These are phyloP conservation scores for Aspergillus sclerotioniger DNA, from an alignment of 495 filamentous ascomycete species.

Conservation along the genomic window DNA sequence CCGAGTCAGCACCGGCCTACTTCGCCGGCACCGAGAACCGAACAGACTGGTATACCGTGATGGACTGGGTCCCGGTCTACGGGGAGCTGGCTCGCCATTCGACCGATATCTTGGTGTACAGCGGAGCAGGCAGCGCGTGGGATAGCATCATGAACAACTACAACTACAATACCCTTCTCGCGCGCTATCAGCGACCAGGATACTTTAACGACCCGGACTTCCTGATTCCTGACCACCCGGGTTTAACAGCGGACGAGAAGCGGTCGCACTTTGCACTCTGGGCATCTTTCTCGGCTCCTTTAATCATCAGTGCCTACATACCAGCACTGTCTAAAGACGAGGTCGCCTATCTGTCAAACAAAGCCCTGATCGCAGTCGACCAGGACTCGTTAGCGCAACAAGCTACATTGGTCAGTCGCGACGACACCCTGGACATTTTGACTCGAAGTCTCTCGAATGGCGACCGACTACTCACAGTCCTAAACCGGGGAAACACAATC, in stretches of 20 bases:
- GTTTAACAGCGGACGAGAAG: constrained; percentile 35
- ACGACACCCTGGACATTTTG: constrained; percentile 31
- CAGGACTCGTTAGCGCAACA: constrained; percentile 42
- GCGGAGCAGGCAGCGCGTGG: constrained; percentile 33
- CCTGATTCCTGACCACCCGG: constrained; percentile 39
- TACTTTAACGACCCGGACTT: constrained; percentile 48
- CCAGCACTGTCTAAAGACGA: constrained; percentile 33
- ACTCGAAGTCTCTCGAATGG: constrained; percentile 31
- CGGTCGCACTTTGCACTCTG: constrained; percentile 43
- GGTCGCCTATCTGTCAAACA: constrained; percentile 32
- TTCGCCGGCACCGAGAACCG: constrained; percentile 30
- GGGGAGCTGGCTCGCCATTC: constrained; percentile 44
- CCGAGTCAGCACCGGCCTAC: constrained; percentile 43
- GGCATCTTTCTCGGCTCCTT: constrained; percentile 37
- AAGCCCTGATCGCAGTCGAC: constrained; percentile 38
- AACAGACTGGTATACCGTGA: constrained; percentile 39
- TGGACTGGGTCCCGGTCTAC: constrained; percentile 37
- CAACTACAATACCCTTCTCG: constrained; percentile 32
- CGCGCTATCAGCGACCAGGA: constrained; percentile 41
- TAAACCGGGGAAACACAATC: constrained; percentile 28
- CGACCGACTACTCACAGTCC: constrained; percentile 30
- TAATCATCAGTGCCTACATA: constrained; percentile 44
- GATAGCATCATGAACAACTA: constrained; percentile 45
- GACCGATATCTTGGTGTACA: constrained; percentile 40
- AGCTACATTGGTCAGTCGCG: constrained; percentile 38